Evolutionary conservation across 2,329 filamentous ascomycete species (phyloP).

Genomic region (Trichocomaceae sp.): DNA sequence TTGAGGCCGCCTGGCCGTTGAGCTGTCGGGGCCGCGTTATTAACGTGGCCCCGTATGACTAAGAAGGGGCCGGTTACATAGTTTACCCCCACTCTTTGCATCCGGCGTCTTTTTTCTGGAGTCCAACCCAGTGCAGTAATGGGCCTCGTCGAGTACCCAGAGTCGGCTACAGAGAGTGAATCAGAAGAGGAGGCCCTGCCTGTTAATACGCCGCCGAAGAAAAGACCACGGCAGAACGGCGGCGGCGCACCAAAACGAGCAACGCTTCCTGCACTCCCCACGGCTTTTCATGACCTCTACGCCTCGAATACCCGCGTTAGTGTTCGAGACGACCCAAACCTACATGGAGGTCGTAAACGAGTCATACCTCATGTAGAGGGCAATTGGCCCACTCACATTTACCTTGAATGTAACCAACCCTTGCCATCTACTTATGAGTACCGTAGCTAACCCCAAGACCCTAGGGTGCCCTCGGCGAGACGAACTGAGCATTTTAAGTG

Average conservation of each 20-base stretch:
- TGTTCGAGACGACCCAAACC: slow-evolving; percentile 69
- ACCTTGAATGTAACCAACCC: slow-evolving; percentile 74
- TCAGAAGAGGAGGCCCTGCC: slow-evolving; percentile 8
- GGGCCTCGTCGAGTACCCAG: slow-evolving; percentile 61
- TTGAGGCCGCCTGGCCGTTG: too few species aligned
- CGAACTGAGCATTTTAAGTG: slow-evolving; percentile 28
- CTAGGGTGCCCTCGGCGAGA: slow-evolving; percentile 36
- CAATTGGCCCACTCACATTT: slow-evolving; percentile 89
- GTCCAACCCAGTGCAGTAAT: slow-evolving; percentile 32
- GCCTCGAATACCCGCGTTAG: slow-evolving; percentile 71
- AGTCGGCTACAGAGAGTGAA: slow-evolving; percentile 36
- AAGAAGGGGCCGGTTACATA: too few species aligned
- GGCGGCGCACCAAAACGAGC: neutral
- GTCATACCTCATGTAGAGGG: slow-evolving; percentile 77
- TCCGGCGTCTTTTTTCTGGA: slow-evolving; percentile 11
- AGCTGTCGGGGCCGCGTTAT: too few species aligned
- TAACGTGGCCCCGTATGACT: too few species aligned
- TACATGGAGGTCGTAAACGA: slow-evolving; percentile 80
- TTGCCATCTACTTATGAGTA: neutral
- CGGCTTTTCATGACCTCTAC: slow-evolving; percentile 82
- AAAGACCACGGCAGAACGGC: slow-evolving; percentile 18
- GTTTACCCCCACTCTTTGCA: slow-evolving; percentile 11
- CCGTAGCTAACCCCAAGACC: slow-evolving; percentile 13
- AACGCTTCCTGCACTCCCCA: slow-evolving; percentile 65
- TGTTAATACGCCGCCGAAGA: slow-evolving; percentile 15